Evolutionary conservation across 1,139 yeast genomes (phyloP).

Genomic region (Candida albicans): DNA sequence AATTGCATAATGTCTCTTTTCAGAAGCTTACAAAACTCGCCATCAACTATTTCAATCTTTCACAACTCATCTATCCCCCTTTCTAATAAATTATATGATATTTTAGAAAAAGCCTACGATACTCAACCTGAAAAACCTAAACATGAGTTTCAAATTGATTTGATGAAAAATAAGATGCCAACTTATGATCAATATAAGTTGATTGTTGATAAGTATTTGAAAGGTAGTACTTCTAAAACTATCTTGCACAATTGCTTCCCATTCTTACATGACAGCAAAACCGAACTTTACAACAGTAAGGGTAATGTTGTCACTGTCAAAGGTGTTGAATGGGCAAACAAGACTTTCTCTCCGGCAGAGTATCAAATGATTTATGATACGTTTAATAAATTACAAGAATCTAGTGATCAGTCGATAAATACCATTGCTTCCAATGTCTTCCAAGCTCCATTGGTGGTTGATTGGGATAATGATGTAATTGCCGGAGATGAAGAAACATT

Average conservation of each 20-base stretch:
- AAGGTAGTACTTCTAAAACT: conserved; percentile 26
- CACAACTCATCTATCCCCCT: conserved; percentile 40
- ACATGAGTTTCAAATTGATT: conserved; percentile 34
- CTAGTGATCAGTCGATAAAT: conserved; percentile 20
- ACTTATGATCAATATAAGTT: conserved; percentile 43
- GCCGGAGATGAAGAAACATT: conserved; percentile 43
- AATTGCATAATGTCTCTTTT: conserved; percentile 21
- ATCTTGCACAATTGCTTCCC: conserved; percentile 39
- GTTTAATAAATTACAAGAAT: conserved; percentile 30
- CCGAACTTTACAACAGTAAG: conserved; percentile 12
- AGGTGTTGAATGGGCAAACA: conserved; percentile 30
- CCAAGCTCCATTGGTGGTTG: conserved; percentile 45
- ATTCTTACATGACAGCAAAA: conserved; percentile 31
- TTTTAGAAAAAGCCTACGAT: conserved; percentile 33
- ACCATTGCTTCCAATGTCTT: conserved; percentile 38
- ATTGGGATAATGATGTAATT: conserved; percentile 49
- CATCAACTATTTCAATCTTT: conserved; percentile 45
- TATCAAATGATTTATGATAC: conserved; percentile 43
- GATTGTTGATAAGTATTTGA: conserved; percentile 30
- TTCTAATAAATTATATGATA: conserved; percentile 32
- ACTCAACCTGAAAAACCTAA: conserved; percentile 19
- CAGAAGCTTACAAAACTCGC: conserved; percentile 45
- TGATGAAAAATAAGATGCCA: conserved; percentile 43
- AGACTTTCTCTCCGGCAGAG: conserved; percentile 40
- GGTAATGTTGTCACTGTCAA: conserved; percentile 25